Base-by-base conservation (phyloP, 2,329 filamentous ascomycete species). In the Orbilia quercus region DNA sequence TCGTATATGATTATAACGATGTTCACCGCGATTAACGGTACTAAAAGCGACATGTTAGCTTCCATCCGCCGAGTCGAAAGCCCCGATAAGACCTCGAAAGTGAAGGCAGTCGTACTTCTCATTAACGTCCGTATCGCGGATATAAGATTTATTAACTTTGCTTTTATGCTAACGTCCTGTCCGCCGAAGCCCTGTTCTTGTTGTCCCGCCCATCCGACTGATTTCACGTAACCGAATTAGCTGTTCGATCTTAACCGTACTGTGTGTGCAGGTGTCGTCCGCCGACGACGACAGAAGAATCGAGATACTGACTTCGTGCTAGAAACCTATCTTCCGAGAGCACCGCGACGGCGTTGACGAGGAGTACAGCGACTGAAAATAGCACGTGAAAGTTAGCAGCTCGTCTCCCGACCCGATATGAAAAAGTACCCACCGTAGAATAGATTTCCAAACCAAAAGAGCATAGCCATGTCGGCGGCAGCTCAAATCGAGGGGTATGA, bases 331-430 rank as follows among this genome's bases (percentile, higher is more conserved):
- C 77, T 76, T 78, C 93, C 78, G 92, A 96, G 76, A 98, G 90
- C 79, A 97, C 88, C 75, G 93, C 92, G 80, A 98, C 90, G 76
- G 92, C 91, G 82, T 99, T 99, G 82, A 95, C 89, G 80, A 98
- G 87, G 79, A 98, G 91, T 80, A 96, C 85, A 77, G 88, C 86
- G 77, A 94, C 91, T 92, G 79, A 9, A 31, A 31, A 31, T 5
- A 58, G 60, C 38, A 55, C 58, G 66, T 54, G 51, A 47, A 20
- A 16, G 67, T 65, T 73, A 73, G 28, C 28, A 31, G 28, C n/a
- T n/a, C n/a, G n/a, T n/a, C n/a, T n/a, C n/a, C n/a, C n/a, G n/a
- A n/a, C n/a, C n/a, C n/a, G n/a, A n/a, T n/a, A 14, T 20, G 25
- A 22, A 14, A 51, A 64, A 9, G 34, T 20, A 25, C 67, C 7